These are phyloP conservation scores for Penicillium sp. DNA, from an alignment of 2,329 filamentous ascomycete genomes.

Conservation along the genomic window DNA sequence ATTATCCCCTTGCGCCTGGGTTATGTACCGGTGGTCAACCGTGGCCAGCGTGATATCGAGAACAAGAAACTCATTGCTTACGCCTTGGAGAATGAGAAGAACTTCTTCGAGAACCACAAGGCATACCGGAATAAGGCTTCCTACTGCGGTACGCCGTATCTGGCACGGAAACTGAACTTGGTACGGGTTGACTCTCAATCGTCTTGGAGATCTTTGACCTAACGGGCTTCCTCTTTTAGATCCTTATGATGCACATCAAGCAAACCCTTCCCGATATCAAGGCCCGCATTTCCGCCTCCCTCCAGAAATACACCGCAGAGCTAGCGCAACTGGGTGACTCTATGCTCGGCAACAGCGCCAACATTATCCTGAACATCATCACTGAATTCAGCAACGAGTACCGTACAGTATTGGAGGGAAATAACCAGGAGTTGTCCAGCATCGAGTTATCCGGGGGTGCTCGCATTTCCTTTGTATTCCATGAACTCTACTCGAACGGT, in stretches of 20 bases:
- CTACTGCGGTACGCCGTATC: slow-evolving; percentile 96
- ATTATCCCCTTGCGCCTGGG: slow-evolving; percentile 93
- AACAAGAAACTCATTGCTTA: slow-evolving; percentile 93
- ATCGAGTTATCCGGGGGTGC: slow-evolving; percentile 93
- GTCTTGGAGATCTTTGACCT: background rate
- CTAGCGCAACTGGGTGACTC: slow-evolving; percentile 83
- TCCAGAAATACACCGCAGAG: slow-evolving; percentile 87
- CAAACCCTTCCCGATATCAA: slow-evolving; percentile 99
- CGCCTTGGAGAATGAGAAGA: slow-evolving; percentile 89
- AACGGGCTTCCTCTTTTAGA: slow-evolving; percentile 48
- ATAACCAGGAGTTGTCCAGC: slow-evolving; percentile 93
- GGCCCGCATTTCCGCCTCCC: slow-evolving; percentile 85
- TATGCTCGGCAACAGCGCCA: slow-evolving; percentile 91
- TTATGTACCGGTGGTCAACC: slow-evolving; percentile 96
- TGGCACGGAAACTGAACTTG: slow-evolving; percentile 93
- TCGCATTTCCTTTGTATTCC: slow-evolving; percentile 98
- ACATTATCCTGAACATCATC: slow-evolving; percentile 97
- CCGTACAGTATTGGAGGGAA: slow-evolving; percentile 91
- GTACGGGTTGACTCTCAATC: slow-evolving; percentile 37
- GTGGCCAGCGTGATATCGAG: slow-evolving; percentile 96
- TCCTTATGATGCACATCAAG: slow-evolving; percentile 99
- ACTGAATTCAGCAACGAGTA: slow-evolving; percentile 99
- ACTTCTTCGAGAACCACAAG: slow-evolving; percentile 98
- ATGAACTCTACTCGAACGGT: slow-evolving; percentile 96
- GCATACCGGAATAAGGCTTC: slow-evolving; percentile 98